Base-by-base conservation (phyloP, 768 basidiomycete species). In the Tulasnella calospora region DNA sequence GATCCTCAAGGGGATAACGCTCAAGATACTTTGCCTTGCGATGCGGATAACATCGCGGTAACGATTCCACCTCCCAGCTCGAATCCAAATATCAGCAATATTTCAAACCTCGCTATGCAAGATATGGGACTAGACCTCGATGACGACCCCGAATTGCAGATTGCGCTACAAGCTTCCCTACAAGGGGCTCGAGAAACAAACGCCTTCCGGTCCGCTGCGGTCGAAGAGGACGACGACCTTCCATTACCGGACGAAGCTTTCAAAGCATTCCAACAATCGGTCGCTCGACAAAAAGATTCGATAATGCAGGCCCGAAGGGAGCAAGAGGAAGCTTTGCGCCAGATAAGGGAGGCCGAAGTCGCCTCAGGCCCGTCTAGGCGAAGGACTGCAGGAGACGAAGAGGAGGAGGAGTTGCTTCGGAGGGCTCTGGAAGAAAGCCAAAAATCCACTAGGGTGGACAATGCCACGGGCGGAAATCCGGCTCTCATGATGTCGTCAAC, bases 111-210 rank as follows among this genome's bases (percentile, higher is more conserved):
- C 23, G 77, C 30, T 13, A 38, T 70, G 41, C 36, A 74, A 57
- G 88, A 86, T 3, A 85, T 92, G 69, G 94, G 93, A 35, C 61
- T 67, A 12, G 61, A 67, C 33, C 61, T 67, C 79, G 92, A 94
- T 80, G 95, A 95, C 82, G 95, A 98, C 83, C 88, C 90, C 81
- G 93, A 94, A 78, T 88, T 97, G 2, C 96, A 98, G 83, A 92
- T 90, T 7, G 95, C 93, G 0, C 85, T 96, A 72, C 94, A 94
- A 81, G 79, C 73, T n/a, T 79, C 78, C 30, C 71, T 69, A 27
- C 72, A 41, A 30, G 77, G 69, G 17, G 70, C 41, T 33, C 40
- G 73, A 10, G 46, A 33, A 36, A 61, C 71, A 30, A 46, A 70
- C 10, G 41, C 71, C 19, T 46, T 41, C 41, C 47, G 61, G 30